Evolutionary conservation across 805 yeast genomes (phyloP).

Genomic region (Saccharomycopsis fibuligera): DNA sequence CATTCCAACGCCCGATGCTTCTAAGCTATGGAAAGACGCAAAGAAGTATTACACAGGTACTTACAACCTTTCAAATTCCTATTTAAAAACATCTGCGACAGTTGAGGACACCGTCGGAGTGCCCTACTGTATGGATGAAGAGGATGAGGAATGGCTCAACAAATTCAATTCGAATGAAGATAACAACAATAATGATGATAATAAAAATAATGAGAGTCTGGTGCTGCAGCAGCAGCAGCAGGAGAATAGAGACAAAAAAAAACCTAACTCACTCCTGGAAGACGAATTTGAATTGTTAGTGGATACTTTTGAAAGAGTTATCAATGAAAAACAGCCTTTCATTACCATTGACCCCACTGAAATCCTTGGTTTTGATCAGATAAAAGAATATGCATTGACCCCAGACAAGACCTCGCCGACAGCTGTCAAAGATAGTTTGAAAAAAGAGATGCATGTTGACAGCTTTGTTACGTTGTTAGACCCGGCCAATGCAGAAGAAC

Average conservation of each 20-base stretch:
- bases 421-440: slow-evolving; percentile 51
- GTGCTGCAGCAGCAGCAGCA: too few relatives aligned
- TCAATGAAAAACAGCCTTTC: slow-evolving; percentile 82
- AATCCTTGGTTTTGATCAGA: slow-evolving; percentile 62
- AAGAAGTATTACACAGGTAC: slow-evolving; percentile 58
- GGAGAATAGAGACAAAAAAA: slow-evolving; percentile 15
- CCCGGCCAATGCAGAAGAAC: slow-evolving; percentile 25
- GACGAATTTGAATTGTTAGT: slow-evolving; percentile 81
- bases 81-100: slow-evolving; percentile 85
- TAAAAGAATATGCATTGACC: slow-evolving; percentile 44
- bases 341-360: slow-evolving; percentile 78
- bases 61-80: slow-evolving; percentile 68
- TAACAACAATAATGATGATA: slow-evolving; percentile 21
- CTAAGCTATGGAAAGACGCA: slow-evolving; percentile 75
- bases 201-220: slow-evolving; percentile 13
- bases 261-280: slow-evolving; percentile 47
- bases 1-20: slow-evolving; percentile 97
- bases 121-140: slow-evolving; percentile 85
- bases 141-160: slow-evolving; percentile 62
- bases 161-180: slow-evolving; percentile 35
- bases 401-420: slow-evolving; percentile 43
- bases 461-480: slow-evolving; percentile 59
- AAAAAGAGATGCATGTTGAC: slow-evolving; percentile 47
- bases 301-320: slow-evolving; percentile 65
- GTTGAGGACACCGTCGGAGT: slow-evolving; percentile 92